phyloP scores from a whole-genome alignment of 2,329 filamentous ascomycete genomes.

The Penicillium sp. region DNA sequence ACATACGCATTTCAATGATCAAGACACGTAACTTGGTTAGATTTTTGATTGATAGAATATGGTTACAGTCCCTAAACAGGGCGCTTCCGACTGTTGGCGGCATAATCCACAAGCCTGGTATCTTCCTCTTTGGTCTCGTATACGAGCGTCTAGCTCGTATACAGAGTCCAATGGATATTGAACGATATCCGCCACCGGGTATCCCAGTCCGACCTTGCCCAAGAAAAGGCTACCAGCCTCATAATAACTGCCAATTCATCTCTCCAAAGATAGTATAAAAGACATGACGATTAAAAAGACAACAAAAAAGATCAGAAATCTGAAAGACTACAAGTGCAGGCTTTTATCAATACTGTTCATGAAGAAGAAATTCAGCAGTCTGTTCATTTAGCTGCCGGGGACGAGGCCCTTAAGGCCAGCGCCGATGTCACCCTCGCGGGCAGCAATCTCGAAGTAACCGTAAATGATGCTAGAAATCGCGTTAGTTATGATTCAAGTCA shows the following conservation, averaged over 20 bases:
- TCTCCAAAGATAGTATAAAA: slow-evolving; percentile 25
- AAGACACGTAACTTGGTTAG: slow-evolving; percentile 13
- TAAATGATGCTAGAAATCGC: slow-evolving; percentile 78
- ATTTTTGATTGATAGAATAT: slow-evolving; percentile 30
- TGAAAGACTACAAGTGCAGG: slow-evolving; percentile 19
- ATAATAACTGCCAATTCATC: slow-evolving; percentile 23
- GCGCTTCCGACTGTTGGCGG: slow-evolving; percentile 30
- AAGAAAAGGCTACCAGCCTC: neutral
- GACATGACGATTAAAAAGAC: slow-evolving; percentile 27
- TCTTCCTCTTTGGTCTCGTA: slow-evolving; percentile 4
- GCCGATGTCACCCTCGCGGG: slow-evolving; percentile 92
- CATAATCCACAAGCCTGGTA: slow-evolving; percentile 6
- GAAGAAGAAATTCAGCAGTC: slow-evolving; percentile 25
- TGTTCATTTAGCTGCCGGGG: slow-evolving; percentile 41
- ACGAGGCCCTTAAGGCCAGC: slow-evolving; percentile 69
- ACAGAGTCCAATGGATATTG: neutral
- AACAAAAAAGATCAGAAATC: slow-evolving; percentile 23
- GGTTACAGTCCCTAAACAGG: slow-evolving; percentile 35
- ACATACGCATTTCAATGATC: neutral
- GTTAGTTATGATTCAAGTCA: slow-evolving; percentile 23
- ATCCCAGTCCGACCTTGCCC: neutral
- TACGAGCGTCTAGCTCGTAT: slow-evolving; percentile 3
- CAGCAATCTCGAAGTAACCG: slow-evolving; percentile 98
- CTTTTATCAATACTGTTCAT: slow-evolving; percentile 33
- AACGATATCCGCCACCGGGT: neutral